Conservation (phyloP, 208 protist genomes). For the Trypanosoma rangeli region DNA sequence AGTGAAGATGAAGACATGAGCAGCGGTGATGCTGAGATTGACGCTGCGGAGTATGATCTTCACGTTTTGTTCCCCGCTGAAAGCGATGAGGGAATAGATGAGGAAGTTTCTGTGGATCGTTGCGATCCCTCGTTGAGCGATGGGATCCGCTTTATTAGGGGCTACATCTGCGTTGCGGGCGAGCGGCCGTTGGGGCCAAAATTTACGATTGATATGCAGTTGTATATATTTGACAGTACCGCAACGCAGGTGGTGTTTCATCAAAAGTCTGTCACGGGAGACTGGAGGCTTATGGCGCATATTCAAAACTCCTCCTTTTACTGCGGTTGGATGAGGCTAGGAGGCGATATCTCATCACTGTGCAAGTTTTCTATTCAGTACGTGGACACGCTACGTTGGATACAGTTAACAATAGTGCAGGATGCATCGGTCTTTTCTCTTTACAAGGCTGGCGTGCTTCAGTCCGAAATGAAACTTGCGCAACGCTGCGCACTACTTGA, state of each 20-base stretch:
- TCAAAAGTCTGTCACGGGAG: constrained; percentile 30
- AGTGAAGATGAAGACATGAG: constrained; percentile 36
- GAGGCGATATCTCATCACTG: constrained; percentile 28
- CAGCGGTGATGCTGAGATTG: constrained; percentile 34
- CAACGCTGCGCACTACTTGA: constrained; percentile 43
- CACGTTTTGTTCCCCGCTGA: constrained; percentile 31
- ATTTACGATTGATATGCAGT: constrained; percentile 72
- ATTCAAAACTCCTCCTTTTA: constrained; percentile 43
- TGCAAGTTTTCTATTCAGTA: constrained; percentile 35
- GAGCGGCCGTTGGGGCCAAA: constrained; percentile 39
- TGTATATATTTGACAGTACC: constrained; percentile 49
- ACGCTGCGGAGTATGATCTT: constrained; percentile 35
- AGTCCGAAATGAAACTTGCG: constrained; percentile 33
- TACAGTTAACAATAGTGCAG: constrained; percentile 80
- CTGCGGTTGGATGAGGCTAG: constrained; percentile 56
- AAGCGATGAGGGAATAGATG: constrained; percentile 44
- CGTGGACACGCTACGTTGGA: constrained; percentile 46
- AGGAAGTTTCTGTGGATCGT: constrained; percentile 32
- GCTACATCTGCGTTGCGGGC: constrained; percentile 58
- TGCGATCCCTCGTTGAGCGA: constrained; percentile 30
- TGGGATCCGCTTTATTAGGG: constrained; percentile 68
- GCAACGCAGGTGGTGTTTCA: constrained; percentile 74
- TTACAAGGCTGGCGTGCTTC: constrained; percentile 61
- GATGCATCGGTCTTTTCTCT: constrained; percentile 48
- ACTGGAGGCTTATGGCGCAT: constrained; percentile 49